These are phyloP conservation scores for Domatiomyces catenatus DNA, from an alignment of 2,329 filamentous ascomycete genomes.

Conservation along the genomic window DNA sequence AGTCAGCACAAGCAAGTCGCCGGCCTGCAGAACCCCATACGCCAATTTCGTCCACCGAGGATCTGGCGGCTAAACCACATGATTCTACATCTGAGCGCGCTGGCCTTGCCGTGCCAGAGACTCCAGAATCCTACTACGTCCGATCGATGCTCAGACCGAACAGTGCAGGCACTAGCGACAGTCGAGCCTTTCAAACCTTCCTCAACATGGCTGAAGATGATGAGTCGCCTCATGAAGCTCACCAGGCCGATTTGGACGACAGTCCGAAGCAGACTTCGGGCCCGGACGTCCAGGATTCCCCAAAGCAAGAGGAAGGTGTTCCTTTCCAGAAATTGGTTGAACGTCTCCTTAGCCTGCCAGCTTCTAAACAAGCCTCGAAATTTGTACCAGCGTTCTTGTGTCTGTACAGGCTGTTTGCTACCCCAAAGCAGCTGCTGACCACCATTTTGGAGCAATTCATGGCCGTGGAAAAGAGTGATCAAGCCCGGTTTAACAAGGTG, in stretches of 20 bases:
- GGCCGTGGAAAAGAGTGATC: conserved; percentile 58
- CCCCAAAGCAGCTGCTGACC: conserved; percentile 61
- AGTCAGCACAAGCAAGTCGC: conserved; percentile 4
- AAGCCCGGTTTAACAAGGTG: conserved; percentile 60
- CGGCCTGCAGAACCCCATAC: conserved; percentile 13
- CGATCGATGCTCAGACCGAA: conserved; percentile 13
- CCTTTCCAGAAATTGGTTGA: conserved; percentile 60
- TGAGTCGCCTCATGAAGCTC: conserved; percentile 7
- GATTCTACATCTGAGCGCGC: conserved; percentile 4
- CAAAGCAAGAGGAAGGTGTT: conserved; percentile 23
- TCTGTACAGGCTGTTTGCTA: conserved; percentile 82
- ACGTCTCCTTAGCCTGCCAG: conserved; percentile 64
- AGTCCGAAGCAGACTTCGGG: conserved; percentile 1
- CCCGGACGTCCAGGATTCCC: conserved; percentile 17
- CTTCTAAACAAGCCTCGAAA: conserved; percentile 76
- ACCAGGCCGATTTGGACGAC: conserved; percentile 4
- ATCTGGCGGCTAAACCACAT: conserved; percentile 7
- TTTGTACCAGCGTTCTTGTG: conserved; percentile 82
- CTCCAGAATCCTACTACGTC: conserved; percentile 15
- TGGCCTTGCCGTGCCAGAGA: conserved; percentile 10
- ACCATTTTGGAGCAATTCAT: conserved; percentile 50
- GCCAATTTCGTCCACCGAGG: conserved; percentile 11
- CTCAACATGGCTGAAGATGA: conserved; percentile 19
- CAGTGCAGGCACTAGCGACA: conserved; percentile 12
- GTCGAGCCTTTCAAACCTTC: conserved; percentile 15